Conservation (phyloP, 2,329 filamentous ascomycete species). For the Zalaria sp. region DNA sequence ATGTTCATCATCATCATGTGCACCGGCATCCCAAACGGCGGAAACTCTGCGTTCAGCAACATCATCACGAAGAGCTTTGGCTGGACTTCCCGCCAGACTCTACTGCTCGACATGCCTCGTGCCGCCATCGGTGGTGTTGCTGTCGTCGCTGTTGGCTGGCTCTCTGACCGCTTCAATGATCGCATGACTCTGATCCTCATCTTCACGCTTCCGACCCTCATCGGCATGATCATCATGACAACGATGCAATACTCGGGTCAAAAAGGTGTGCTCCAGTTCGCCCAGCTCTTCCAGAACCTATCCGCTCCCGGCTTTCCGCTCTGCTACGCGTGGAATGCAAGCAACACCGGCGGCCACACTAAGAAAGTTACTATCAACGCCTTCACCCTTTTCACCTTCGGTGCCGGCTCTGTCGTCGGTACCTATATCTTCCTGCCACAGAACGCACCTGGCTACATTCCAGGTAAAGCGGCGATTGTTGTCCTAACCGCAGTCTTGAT, state of each 20-base stretch:
- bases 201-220: conserved; percentile 9
- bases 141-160: conserved; percentile 6
- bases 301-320: conserved; percentile 9
- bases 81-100: conserved; percentile 14
- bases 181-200: conserved; percentile 12
- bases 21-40: conserved; percentile 19
- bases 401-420: conserved; percentile 29
- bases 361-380: conserved; percentile 37
- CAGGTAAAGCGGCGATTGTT: conserved; percentile 12
- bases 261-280: conserved; percentile 5
- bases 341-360: conserved; percentile 33
- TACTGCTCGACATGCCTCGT: conserved; percentile 17
- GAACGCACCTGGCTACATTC: conserved; percentile 24
- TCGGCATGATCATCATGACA: conserved; percentile 4
- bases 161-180: conserved; percentile 6
- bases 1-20: conserved; percentile 11
- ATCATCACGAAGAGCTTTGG: conserved; percentile 17
- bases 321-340: conserved; percentile 27
- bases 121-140: conserved; percentile 12
- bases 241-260: conserved; percentile 9
- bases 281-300: conserved; percentile 11
- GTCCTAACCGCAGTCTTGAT: conserved; percentile 11
- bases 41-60: conserved; percentile 22
- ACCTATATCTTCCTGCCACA: conserved; percentile 30
- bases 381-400: conserved; percentile 27